These are phyloP conservation scores for Beauveria sp. DNA, from an alignment of 2,329 filamentous ascomycete genomes.

Conservation along the genomic window DNA sequence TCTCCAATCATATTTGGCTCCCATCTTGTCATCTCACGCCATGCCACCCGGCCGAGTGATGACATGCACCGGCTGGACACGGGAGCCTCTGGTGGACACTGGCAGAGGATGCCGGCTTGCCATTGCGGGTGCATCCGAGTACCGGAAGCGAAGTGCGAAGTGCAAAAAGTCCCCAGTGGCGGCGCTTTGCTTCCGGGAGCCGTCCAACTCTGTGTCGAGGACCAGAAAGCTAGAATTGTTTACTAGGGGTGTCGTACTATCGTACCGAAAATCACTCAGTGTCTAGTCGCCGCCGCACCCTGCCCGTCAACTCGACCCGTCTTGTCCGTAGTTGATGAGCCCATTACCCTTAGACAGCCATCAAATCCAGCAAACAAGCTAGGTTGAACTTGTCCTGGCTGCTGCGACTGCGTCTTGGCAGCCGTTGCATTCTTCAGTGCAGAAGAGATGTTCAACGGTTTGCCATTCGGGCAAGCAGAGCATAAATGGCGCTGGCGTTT, in stretches of 20 bases:
- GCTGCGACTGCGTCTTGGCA: not conserved
- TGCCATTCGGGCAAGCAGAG: not conserved
- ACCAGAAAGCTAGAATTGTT: not conserved
- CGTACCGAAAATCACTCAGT: not conserved
- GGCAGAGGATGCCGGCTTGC: not conserved
- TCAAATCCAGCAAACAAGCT: not conserved
- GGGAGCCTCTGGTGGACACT: not conserved
- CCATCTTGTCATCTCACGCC: not conserved
- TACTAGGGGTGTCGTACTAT: not conserved
- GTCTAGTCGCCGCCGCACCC: not conserved
- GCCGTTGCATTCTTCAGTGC: not conserved
- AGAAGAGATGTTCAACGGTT: not conserved
- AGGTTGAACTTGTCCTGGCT: not conserved
- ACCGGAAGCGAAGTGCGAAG: not conserved
- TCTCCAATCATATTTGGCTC: too few relatives aligned
- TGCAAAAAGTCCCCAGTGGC: not conserved
- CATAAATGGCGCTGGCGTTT: not conserved
- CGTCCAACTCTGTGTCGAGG: not conserved
- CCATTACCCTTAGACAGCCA: not conserved
- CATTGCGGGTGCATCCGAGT: constrained; percentile 6
- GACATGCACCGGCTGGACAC: not conserved
- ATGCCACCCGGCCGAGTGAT: not conserved
- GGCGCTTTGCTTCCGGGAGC: not conserved
- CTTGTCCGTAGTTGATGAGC: not conserved
- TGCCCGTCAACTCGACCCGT: too few relatives aligned